Percentiles rank a stretch among this genome's conserved stretches.
These are phyloP conservation scores for Naganishia vaughanmartiniae DNA, from an alignment of 768 basidiomycete genomes.

Conservation along the genomic window DNA sequence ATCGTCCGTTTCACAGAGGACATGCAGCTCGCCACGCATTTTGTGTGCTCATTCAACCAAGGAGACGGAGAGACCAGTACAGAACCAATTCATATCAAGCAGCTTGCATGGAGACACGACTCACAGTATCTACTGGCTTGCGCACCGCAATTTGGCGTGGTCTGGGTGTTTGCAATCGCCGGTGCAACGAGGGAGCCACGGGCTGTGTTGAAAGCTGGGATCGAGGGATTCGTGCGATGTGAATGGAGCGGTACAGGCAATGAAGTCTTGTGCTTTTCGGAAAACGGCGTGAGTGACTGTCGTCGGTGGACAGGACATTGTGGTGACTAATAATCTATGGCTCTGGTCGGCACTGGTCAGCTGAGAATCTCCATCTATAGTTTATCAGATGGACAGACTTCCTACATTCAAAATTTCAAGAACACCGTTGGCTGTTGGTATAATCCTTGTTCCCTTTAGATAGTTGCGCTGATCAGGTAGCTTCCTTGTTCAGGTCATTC, in stretches of 20 bases:
- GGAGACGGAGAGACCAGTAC: slow-evolving; percentile 38
- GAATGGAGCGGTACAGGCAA: slow-evolving; percentile 89
- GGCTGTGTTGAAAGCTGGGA: slow-evolving; percentile 58
- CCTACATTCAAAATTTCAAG: slow-evolving; percentile 67
- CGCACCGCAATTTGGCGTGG: slow-evolving; percentile 67
- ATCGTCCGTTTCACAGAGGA: slow-evolving; percentile 80
- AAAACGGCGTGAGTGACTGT: slow-evolving; percentile 76
- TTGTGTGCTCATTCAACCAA: slow-evolving; percentile 57
- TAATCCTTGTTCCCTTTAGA: too few relatives aligned
- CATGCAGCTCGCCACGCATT: slow-evolving; percentile 76
- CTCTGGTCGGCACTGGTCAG: slow-evolving; percentile 54
- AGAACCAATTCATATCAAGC: slow-evolving; percentile 61
- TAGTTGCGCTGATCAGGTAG: not conserved
- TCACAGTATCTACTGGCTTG: slow-evolving; percentile 81
- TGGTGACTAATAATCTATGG: slow-evolving; percentile 23
- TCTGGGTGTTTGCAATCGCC: slow-evolving; percentile 73
- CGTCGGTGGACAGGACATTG: not conserved
- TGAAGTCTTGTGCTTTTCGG: slow-evolving; percentile 81
- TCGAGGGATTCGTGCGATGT: slow-evolving; percentile 78
- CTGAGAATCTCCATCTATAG: slow-evolving; percentile 85
- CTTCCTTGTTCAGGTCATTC: slow-evolving; percentile 36
- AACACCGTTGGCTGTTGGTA: slow-evolving; percentile 71
- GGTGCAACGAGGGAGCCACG: slow-evolving; percentile 60
- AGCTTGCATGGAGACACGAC: slow-evolving; percentile 81
- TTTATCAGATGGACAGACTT: slow-evolving; percentile 68